A percentile compares a stretch with the other conserved stretches of the same genome.
phyloP scores from a whole-genome alignment of 345 rosid species.

The Ceriops tagal region DNA sequence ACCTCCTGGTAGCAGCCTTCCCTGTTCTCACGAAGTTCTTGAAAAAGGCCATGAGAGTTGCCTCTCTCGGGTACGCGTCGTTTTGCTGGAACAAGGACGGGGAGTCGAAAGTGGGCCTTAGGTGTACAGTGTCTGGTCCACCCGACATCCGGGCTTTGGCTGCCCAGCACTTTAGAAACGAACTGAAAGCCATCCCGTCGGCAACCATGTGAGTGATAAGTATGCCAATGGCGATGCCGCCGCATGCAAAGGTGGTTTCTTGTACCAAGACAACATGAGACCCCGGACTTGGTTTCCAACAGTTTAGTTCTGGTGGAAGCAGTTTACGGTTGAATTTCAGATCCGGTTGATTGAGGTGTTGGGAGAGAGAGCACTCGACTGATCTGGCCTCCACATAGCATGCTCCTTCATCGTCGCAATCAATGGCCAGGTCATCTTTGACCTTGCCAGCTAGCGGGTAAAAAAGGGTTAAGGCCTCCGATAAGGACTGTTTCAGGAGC shows the following conservation, averaged over 20 bases:
- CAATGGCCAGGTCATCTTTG: slow-evolving; percentile 5
- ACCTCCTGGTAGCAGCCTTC: slow-evolving; percentile 28
- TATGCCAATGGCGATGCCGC: slow-evolving; percentile 39
- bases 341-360: slow-evolving; percentile 13
- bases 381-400: slow-evolving; percentile 6
- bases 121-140: not conserved
- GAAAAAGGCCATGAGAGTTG: not conserved
- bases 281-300: not conserved
- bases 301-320: not conserved
- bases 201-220: slow-evolving; percentile 37
- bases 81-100: slow-evolving; percentile 24
- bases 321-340: not conserved
- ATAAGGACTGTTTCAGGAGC: slow-evolving; percentile 13
- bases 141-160: slow-evolving; percentile 6
- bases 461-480: slow-evolving; percentile 7
- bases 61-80: not conserved
- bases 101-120: slow-evolving; percentile 29
- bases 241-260: slow-evolving; percentile 30
- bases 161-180: slow-evolving; percentile 41
- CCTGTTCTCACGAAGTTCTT: not conserved
- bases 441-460: slow-evolving; percentile 14
- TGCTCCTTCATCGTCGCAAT: slow-evolving; percentile 8
- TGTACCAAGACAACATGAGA: slow-evolving; percentile 12
- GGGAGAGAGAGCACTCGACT: not conserved
- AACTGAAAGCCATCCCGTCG: slow-evolving; percentile 34